Evolutionary conservation across 352 stramenopile genomes (phyloP).

Genomic region (Phytopythium helicoides): DNA sequence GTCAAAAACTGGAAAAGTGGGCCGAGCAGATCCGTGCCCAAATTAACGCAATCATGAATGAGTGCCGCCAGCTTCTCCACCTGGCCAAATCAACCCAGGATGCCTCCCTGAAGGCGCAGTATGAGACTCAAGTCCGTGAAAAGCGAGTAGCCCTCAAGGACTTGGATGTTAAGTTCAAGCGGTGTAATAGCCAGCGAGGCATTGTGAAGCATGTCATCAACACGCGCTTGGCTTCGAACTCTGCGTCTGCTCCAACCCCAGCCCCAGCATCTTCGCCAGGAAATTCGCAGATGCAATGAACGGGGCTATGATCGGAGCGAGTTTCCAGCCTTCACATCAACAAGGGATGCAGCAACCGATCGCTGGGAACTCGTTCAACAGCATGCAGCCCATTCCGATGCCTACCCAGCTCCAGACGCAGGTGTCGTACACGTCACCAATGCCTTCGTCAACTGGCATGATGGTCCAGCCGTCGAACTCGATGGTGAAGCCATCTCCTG

Average conservation of each 20-base stretch:
- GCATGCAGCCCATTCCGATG: conserved; percentile 49
- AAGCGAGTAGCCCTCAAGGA: conserved; percentile 72
- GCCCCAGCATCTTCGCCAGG: background rate
- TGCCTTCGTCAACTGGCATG: conserved; percentile 12
- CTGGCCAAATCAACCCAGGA: conserved; percentile 75
- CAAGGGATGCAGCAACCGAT: conserved; percentile 2
- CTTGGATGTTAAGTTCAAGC: conserved; percentile 77
- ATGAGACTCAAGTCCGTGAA: conserved; percentile 69
- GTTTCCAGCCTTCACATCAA: background rate
- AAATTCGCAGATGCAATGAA: background rate
- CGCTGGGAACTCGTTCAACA: conserved; percentile 9
- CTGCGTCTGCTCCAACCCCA: conserved; percentile 1
- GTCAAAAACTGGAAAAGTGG: conserved; percentile 79
- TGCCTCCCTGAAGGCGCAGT: conserved; percentile 46
- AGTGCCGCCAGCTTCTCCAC: conserved; percentile 77
- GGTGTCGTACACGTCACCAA: conserved; percentile 14
- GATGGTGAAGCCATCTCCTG: conserved; percentile 36
- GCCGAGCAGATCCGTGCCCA: conserved; percentile 75
- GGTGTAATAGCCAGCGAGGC: conserved; percentile 71
- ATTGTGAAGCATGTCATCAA: conserved; percentile 85
- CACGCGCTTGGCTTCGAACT: conserved; percentile 12
- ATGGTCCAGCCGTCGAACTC: background rate
- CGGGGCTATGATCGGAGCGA: background rate
- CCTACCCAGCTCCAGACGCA: conserved; percentile 22
- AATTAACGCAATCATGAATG: conserved; percentile 83